Evolutionary conservation across 257 asterid genomes (phyloP).

Genomic region (Nicotiana tabacum): DNA sequence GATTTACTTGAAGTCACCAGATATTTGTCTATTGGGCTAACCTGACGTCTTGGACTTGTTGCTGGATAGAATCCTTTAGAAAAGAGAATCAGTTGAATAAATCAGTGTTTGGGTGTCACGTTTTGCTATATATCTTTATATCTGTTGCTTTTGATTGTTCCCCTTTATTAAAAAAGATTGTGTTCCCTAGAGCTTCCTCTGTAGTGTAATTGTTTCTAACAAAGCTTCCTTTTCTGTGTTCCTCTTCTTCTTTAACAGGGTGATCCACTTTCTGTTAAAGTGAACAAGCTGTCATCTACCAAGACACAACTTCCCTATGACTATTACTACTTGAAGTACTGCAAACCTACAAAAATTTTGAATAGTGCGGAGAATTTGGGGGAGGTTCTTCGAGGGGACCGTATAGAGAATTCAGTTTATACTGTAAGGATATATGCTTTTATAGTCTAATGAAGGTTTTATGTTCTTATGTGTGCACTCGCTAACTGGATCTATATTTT

Average conservation of each 20-base stretch:
- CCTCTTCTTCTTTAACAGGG: conserved; percentile 40
- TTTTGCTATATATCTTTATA: not conserved
- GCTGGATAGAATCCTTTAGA: not conserved
- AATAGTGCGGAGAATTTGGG: conserved; percentile 78
- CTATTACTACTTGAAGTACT: conserved; percentile 69
- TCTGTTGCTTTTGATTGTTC: not conserved
- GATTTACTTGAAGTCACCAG: not conserved
- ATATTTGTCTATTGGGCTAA: not conserved
- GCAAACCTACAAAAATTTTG: conserved; percentile 59
- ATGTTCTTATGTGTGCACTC: not conserved
- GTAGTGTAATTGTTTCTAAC: not conserved
- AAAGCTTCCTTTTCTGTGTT: not conserved
- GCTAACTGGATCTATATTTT: not conserved
- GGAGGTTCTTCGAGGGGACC: conserved; percentile 89
- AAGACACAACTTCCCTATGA: conserved; percentile 92
- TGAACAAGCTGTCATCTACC: conserved; percentile 83
- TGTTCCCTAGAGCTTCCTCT: not conserved
- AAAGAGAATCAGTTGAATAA: not conserved
- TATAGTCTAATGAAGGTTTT: not conserved
- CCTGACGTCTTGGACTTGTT: not conserved
- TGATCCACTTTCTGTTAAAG: conserved; percentile 72
- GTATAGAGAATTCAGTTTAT: conserved; percentile 74
- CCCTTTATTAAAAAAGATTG: not conserved
- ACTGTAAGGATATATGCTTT: conserved; percentile 37
- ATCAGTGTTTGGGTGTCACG: not conserved